phyloP scores from a whole-genome alignment of 768 basidiomycete genomes.

The Ramaria rubella region DNA sequence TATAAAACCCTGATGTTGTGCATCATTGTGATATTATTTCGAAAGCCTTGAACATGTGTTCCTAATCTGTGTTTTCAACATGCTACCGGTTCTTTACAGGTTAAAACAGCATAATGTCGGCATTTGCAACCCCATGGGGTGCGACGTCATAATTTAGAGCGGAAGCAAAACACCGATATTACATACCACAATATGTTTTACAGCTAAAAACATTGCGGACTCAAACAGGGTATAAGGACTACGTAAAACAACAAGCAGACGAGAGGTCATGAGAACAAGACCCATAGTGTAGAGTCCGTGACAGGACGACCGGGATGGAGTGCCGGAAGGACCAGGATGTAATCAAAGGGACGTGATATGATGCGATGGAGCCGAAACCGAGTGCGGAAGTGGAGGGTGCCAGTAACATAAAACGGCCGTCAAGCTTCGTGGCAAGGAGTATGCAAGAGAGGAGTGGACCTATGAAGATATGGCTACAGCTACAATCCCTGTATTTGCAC shows the following conservation, averaged over 20 bases:
- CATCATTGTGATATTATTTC: neutral
- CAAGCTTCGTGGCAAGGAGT: neutral
- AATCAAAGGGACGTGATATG: neutral
- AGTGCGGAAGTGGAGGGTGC: neutral
- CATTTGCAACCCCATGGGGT: too few relatives aligned
- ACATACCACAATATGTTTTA: neutral
- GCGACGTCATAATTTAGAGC: too few relatives aligned
- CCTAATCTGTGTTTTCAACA: too few relatives aligned
- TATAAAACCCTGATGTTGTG: constrained; percentile 1
- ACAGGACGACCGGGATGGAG: neutral
- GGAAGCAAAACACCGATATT: neutral
- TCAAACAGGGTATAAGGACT: neutral
- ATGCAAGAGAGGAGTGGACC: neutral
- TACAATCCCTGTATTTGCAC: constrained; percentile 81
- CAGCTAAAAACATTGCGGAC: neutral
- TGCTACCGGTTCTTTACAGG: too few relatives aligned
- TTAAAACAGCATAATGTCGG: too few relatives aligned
- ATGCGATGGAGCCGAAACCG: neutral
- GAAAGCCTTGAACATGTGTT: neutral
- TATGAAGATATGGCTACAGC: neutral
- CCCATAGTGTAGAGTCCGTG: neutral
- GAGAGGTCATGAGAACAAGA: neutral
- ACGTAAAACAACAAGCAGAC: neutral
- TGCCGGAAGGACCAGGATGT: neutral
- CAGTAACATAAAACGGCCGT: neutral